phyloP scores from a whole-genome alignment of 352 stramenopile genomes.

The Thraustotheca clavata region DNA sequence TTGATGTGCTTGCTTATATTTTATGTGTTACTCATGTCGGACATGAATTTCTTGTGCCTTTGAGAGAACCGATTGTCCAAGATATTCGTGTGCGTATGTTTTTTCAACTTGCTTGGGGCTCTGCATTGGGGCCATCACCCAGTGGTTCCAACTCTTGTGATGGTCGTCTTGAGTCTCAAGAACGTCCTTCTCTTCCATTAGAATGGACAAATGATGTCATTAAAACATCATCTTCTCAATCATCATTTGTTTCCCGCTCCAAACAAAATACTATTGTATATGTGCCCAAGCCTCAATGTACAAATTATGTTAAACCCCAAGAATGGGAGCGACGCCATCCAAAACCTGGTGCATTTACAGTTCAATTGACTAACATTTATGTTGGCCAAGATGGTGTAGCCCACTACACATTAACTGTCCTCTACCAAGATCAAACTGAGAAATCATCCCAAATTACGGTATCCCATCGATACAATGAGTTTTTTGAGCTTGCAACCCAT shows the following conservation, averaged over 20 bases:
- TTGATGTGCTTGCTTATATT: slow-evolving; percentile 49
- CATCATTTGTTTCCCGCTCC: background rate
- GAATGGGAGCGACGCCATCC: slow-evolving; percentile 40
- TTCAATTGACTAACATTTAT: slow-evolving; percentile 50
- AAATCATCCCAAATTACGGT: slow-evolving; percentile 37
- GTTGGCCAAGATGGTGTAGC: slow-evolving; percentile 35
- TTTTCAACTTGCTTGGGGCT: slow-evolving; percentile 42
- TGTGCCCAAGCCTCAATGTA: slow-evolving; percentile 33
- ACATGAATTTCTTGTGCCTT: slow-evolving; percentile 47
- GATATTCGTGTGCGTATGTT: slow-evolving; percentile 66
- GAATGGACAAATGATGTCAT: slow-evolving; percentile 47
- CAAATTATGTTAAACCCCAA: slow-evolving; percentile 43
- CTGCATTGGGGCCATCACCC: slow-evolving; percentile 38
- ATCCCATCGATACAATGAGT: slow-evolving; percentile 62
- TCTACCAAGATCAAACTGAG: slow-evolving; percentile 34
- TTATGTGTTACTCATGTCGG: slow-evolving; percentile 58
- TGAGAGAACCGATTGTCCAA: slow-evolving; percentile 48
- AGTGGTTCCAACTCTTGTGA: slow-evolving; percentile 65
- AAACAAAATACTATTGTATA: slow-evolving; percentile 4
- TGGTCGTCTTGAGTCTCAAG: slow-evolving; percentile 49
- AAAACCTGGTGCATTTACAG: slow-evolving; percentile 51
- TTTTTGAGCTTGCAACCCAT: slow-evolving; percentile 39
- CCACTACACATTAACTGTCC: slow-evolving; percentile 54
- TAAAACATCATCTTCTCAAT: slow-evolving; percentile 23
- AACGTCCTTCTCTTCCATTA: slow-evolving; percentile 41